Evolutionary conservation across 768 basidiomycete genomes (phyloP), one percentile per base, ranked within the genome.

Genomic region (Podaxis mareebaensis): DNA sequence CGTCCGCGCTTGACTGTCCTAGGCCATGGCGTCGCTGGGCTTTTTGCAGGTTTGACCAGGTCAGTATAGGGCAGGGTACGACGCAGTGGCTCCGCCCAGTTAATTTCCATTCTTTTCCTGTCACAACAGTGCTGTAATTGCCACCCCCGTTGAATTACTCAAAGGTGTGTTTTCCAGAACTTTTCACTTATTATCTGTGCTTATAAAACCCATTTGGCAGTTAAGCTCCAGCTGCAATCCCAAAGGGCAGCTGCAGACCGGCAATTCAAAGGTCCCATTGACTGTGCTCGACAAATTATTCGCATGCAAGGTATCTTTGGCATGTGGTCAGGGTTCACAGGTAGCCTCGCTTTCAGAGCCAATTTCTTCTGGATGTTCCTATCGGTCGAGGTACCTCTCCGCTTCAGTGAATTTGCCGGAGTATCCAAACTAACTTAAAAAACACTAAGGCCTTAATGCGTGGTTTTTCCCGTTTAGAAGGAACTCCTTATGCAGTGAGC

Each of bases 321-420:
- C 6, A 76, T 93, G 65, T 94, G 89, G 87, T 85, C 85, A 67
- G 92, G 91, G 58, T 82, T 93, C 65, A 84, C 85, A 0, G 90
- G 88, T 1, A 90, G 88, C 65, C 77, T 92, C 30, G 81, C 85
- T 4, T 92, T 89, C 72, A 77, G 92, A 54, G 83, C 84, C 62
- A 89, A 88, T 75, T 92, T 93, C 74, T 84, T 89, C 64, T 90
- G 85, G 83, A 88, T 92, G 86, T 93, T 92, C 73, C 78, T 89
- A 44, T 85, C 84, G 28, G 82, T 89, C 65, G 88, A 90, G 80
- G 86, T 84, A 64, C 49, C 56, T 64, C 22, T 24, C 44, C 58
- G 53, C 44, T 58, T 58, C 52, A 51, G 51, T 63, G 52, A 44
- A 65, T 48, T 61, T 36, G 49, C 49, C 39, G 4, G 62, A 40